Percentiles rank a stretch among this genome's conserved stretches.
These are phyloP conservation scores for Marasmius sp. DNA, from an alignment of 1,284 basidiomycete genomes.

Conservation along the genomic window DNA sequence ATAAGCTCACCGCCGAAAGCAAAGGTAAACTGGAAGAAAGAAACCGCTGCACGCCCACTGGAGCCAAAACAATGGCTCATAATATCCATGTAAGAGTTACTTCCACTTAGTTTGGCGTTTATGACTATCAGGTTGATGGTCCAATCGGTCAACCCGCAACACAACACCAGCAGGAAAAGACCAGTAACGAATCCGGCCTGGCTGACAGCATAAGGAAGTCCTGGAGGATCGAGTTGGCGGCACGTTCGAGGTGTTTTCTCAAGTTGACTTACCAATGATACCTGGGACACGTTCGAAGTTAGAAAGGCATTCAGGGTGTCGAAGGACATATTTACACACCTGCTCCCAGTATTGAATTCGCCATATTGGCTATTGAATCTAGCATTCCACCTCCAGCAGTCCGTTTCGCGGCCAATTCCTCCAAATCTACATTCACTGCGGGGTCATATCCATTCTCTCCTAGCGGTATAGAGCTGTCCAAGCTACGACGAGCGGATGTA, in stretches of 20 bases:
- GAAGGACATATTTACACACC: conserved; percentile 43
- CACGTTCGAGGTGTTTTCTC: background rate
- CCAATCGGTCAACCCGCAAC: conserved; percentile 94
- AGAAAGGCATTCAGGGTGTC: conserved; percentile 7
- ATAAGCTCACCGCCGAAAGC: conserved; percentile 83
- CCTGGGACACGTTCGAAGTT: conserved; percentile 39
- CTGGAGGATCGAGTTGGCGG: conserved; percentile 36
- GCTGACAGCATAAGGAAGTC: conserved; percentile 87
- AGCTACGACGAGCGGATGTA: conserved; percentile 52
- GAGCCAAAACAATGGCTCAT: conserved; percentile 95
- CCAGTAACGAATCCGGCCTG: conserved; percentile 94
- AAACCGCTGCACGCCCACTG: conserved; percentile 87
- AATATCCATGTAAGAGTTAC: conserved; percentile 93
- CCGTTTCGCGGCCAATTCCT: conserved; percentile 65
- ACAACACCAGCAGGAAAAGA: conserved; percentile 73
- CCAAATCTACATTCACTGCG: conserved; percentile 53
- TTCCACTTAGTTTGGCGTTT: conserved; percentile 94
- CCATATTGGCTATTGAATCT: conserved; percentile 91
- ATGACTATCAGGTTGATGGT: conserved; percentile 95
- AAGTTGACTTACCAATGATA: conserved; percentile 71
- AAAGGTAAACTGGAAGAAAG: conserved; percentile 97
- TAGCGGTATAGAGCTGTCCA: conserved; percentile 53
- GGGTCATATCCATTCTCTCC: conserved; percentile 31
- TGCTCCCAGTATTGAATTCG: conserved; percentile 95
- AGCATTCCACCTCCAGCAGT: conserved; percentile 77